phyloP scores from a whole-genome alignment of 75 land plant genomes.

The Adiantum capillusveneris region DNA sequence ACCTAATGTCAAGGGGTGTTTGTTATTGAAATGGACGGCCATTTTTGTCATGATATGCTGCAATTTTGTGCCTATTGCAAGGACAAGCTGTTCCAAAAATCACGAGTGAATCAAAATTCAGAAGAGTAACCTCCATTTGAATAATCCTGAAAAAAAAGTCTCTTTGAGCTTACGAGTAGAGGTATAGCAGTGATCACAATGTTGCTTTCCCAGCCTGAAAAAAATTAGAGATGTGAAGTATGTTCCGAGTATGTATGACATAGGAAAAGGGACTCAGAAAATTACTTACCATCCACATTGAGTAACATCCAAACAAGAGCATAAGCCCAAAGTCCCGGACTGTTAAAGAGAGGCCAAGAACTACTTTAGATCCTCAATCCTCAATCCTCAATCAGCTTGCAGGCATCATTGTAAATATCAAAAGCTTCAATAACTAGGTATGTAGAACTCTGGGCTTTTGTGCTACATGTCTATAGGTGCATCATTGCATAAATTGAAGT shows the following conservation, averaged over 20 bases:
- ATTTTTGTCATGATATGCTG: conserved; percentile 58
- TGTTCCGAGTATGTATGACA: neutral
- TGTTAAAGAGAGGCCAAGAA: conserved; percentile 17
- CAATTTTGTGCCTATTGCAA: conserved; percentile 68
- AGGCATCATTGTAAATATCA: too few relatives aligned
- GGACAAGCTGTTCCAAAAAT: conserved; percentile 40
- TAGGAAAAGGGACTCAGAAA: conserved; percentile 4
- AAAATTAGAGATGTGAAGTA: neutral
- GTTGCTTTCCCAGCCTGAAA: conserved; percentile 67
- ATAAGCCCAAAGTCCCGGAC: conserved; percentile 77
- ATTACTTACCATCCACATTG: conserved; percentile 66
- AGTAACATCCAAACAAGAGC: conserved; percentile 70
- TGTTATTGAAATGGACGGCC: conserved; percentile 43
- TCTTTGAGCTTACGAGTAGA: conserved; percentile 34
- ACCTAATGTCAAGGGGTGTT: conserved; percentile 47
- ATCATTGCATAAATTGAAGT: too few relatives aligned
- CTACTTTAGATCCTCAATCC: too few relatives aligned
- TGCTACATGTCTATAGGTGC: too few relatives aligned
- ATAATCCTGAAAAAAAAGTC: neutral
- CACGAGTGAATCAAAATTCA: neutral
- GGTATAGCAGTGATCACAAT: conserved; percentile 72
- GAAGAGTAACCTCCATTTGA: too few relatives aligned
- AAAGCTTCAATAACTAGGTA: too few relatives aligned
- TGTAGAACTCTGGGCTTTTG: too few relatives aligned
- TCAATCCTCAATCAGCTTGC: too few relatives aligned